Base-by-base conservation (phyloP, 148 eudicot genomes). In the Oxyria digyna region DNA sequence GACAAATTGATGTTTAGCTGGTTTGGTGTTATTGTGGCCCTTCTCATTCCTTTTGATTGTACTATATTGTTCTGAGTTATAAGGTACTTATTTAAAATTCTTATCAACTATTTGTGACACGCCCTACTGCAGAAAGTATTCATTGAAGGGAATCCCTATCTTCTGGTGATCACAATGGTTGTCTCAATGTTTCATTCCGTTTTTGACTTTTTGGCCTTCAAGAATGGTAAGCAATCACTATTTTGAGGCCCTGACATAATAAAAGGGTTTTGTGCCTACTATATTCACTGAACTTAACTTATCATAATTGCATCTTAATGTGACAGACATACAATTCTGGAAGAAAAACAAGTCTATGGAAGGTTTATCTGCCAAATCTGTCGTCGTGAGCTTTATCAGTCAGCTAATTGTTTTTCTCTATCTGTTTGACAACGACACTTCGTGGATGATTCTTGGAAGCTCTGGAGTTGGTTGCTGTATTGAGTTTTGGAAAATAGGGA, bases 261-360 rank as follows among this genome's bases (percentile, higher is more conserved):
- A 37, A 64, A 2, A 52, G 33, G 35, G 33, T 46, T 14, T 20
- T 18, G 7, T 26, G 54, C 55, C 38, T 70, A 67, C 38, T 27
- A 35, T 37, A 71, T 70, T 14, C 26, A 40, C 33, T 32, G 20
- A 26, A n/a, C 66, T 11, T 62, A 38, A 50, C 57, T 72, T 50
- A 14, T 31, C 13, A 38, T 62, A 46, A 4, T 32, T 15, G 23
- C 64, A 67, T 67, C 8, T 12, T 67, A 32, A 46, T 48, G 74
- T 66, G 73, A 43, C 75, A 93, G 98, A 93, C 76, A 93, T 93
- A 73, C 98, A 93, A 74, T 93, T 93, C 78, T 93, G 98, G 98
- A 93, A 90, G 81, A 93, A 93, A 81, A 93, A 93, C 81, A 86
- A 93, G 86, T 93, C 98, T 4, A 93, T 93, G 98, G 96, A 93